These are phyloP conservation scores for Aurantiochytrium sp. DNA, from an alignment of 108 stramenopile species.

Conservation along the genomic window DNA sequence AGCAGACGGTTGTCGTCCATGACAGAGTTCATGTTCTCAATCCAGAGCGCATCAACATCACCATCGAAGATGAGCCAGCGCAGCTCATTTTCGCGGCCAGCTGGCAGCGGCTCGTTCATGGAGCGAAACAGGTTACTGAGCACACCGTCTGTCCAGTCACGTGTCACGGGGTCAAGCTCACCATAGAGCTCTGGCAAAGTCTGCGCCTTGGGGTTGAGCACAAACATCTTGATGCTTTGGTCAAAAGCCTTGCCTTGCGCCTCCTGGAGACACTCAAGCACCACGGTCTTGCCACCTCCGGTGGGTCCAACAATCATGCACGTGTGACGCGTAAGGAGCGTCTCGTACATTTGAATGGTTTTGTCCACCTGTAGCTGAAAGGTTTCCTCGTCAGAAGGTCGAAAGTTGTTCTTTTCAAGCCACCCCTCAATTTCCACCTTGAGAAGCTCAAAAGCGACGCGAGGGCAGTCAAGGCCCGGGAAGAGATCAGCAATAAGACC, in stretches of 20 bases:
- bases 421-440: constrained; percentile 39
- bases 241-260: constrained; percentile 47
- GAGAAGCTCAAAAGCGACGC: constrained; percentile 58
- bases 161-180: constrained; percentile 60
- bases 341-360: constrained; percentile 66
- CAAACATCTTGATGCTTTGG: constrained; percentile 39
- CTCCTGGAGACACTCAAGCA: constrained; percentile 50
- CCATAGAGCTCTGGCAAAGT: constrained; percentile 62
- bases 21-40: constrained; percentile 69
- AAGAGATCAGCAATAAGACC: constrained; percentile 64
- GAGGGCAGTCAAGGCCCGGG: constrained; percentile 61
- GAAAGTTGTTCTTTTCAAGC: constrained; percentile 41
- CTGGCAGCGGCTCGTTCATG: constrained; percentile 54
- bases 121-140: constrained; percentile 59
- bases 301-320: constrained; percentile 68
- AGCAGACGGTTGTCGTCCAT: constrained; percentile 61
- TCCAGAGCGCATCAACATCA: constrained; percentile 66
- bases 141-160: constrained; percentile 66
- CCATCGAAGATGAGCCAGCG: constrained; percentile 65
- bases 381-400: constrained; percentile 45
- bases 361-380: constrained; percentile 59
- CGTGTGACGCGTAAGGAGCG: constrained; percentile 48
- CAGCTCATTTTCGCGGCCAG: constrained; percentile 55
- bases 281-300: constrained; percentile 60
- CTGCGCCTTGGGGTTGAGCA: constrained; percentile 62